A percentile compares a stretch with the other conserved stretches of the same genome.
Conservation (phyloP, 177 flowering plant species). For the Vitis hybrid region DNA sequence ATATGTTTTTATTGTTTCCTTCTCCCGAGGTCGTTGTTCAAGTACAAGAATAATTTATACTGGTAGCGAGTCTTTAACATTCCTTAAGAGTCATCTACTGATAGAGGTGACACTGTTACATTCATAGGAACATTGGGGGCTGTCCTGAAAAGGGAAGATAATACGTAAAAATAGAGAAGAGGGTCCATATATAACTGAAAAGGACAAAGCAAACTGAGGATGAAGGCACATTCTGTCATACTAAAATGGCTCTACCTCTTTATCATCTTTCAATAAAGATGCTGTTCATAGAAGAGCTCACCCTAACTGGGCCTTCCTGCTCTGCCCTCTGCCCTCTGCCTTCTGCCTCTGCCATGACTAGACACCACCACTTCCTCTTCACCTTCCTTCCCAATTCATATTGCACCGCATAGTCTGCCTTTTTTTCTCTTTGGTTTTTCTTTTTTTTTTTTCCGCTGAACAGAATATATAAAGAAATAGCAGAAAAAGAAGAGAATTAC, state of each 20-base stretch:
- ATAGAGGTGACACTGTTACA: background rate
- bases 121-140: background rate
- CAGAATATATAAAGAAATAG: constrained; percentile 2
- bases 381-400: background rate
- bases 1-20: too few relatives aligned
- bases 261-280: constrained; percentile 43
- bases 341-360: constrained; percentile 10
- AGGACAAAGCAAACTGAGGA: constrained; percentile 15
- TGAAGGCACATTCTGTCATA: constrained; percentile 10
- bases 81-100: too few relatives aligned
- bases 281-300: constrained; percentile 11
- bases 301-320: background rate
- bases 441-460: background rate
- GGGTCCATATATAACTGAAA: constrained; percentile 2
- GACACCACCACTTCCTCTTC: constrained; percentile 16
- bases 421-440: background rate
- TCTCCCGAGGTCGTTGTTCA: too few relatives aligned
- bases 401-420: background rate
- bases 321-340: background rate
- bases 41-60: too few relatives aligned
- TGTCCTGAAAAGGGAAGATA: background rate
- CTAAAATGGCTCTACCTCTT: constrained; percentile 16
- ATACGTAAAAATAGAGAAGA: too few relatives aligned
- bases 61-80: too few relatives aligned
- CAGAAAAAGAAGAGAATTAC: background rate